phyloP scores from a whole-genome alignment of 2,329 filamentous ascomycete genomes.

The Aspergillus fructus region DNA sequence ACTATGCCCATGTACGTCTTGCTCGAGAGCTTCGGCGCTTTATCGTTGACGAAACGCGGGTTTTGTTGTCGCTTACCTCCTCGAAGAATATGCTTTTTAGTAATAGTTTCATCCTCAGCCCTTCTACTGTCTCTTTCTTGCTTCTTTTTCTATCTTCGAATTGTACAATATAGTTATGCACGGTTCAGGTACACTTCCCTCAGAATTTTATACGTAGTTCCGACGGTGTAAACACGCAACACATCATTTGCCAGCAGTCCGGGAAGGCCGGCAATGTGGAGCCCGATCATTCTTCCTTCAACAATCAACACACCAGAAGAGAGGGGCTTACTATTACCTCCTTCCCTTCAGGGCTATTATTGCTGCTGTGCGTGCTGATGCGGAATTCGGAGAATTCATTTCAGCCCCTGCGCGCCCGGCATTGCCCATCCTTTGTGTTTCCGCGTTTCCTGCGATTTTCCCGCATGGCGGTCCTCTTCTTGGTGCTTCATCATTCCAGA shows the following conservation, averaged over 20 bases:
- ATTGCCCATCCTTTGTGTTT: not conserved
- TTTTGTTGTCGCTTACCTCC: not conserved
- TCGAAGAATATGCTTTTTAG: not conserved
- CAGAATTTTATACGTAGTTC: too few relatives aligned
- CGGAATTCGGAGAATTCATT: not conserved
- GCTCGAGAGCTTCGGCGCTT: not conserved
- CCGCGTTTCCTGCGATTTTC: not conserved
- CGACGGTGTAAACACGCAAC: not conserved
- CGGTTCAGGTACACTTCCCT: too few relatives aligned
- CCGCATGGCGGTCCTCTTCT: too few relatives aligned
- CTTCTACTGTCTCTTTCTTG: not conserved
- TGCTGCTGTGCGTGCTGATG: not conserved
- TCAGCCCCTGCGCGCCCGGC: not conserved
- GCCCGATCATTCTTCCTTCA: not conserved
- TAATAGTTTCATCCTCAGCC: not conserved
- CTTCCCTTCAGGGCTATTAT: not conserved
- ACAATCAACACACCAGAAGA: not conserved
- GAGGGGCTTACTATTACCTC: not conserved
- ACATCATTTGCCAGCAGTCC: not conserved
- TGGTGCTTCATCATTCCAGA: not conserved
- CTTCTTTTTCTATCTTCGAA: not conserved
- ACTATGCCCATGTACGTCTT: too few relatives aligned
- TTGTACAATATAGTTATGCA: not conserved
- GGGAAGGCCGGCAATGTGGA: not conserved
- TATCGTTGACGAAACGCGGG: not conserved